Base-by-base conservation (phyloP, 139 green algal species). In the Volvox reticuliferus region DNA sequence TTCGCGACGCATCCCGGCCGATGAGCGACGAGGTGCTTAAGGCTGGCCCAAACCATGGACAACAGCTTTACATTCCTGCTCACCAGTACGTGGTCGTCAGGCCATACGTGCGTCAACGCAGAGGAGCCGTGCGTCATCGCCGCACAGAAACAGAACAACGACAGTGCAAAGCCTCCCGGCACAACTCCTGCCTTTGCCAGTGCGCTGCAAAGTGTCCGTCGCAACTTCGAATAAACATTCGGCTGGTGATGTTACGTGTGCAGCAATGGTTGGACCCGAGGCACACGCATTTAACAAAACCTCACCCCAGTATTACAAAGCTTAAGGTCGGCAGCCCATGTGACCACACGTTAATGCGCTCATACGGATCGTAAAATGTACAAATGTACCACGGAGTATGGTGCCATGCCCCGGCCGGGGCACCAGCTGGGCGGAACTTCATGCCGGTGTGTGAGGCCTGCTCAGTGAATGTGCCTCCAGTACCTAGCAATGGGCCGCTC, bases 321-420 rank as follows among this genome's bases (percentile, higher is more conserved):
- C 84, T 62, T 0, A 93, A 16, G 0, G 94, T 95, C 0, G 97
- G 97, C 2, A 97, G n/a, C 19, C 91, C 93, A 69, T 99, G 97
- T 24, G 87, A 95, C 96, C 96, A 99, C 67, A 99, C 95, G 86
- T 98, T 98, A 32, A 99, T 93, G 20, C 96, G 91, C 85, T 99
- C 97, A 75, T 99, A 99, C 0, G 95, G 93, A 83, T 99, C 97
- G 73, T 95, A 92, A 19, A 98, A 92, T 13, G 93, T 91, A 75
- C 94, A 97, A 44, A 96, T 89, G 86, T 90, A 95, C 93, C 93
- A 97, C 16, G 93, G 93, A 5, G 92, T 96, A 79, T 95, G 95
- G 1, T 83, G 93, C 83, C 92, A 97, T 0, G 90, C 79, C 0
- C 95, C 95, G 17, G 94, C 94, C 6, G 93, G 92, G 0, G 92